Base-by-base conservation (phyloP, 2,329 filamentous ascomycete genomes). In the Magnaporthiopsis incrustans region DNA sequence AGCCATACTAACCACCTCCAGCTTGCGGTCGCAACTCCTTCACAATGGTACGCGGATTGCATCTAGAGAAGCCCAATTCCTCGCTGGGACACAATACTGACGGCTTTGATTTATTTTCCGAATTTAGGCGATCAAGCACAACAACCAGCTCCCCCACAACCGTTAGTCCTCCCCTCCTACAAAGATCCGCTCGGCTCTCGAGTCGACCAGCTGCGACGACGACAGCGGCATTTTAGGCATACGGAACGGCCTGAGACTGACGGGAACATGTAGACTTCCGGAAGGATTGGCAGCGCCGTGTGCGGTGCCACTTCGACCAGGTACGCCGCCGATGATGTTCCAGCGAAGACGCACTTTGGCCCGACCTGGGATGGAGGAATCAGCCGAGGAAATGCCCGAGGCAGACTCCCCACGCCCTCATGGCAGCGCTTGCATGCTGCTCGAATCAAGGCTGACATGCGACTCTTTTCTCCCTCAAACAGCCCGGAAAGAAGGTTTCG, bases 231-330 rank as follows among this genome's bases (percentile, higher is more conserved):
- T 2, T n/a, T 12, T 22, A 22, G 12, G 53, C 25, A 30, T 15
- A n/a, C 26, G 25, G 25, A 22, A 35, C 22, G 32, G 26, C 53
- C 22, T 26, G 25, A 73, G 73, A 78, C 81, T 81, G 74, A 80
- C 67, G 66, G 69, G 67, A 62, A 64, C 64, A 71, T 70, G 69
- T 77, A 95, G 91, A 97, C 81, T 97, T 97, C 91, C 93, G 92
- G 85, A 97, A 97, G 92, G 93, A 99, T 87, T 99, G 95, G 95
- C 93, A 98, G 84, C 91, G 92, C 85, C 91, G 93, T 84, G 95
- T 99, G 79, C 91, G 92, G 84, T 91, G 91, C 82, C 95, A 99
- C 88, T 99, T 99, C 85, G 92, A 99, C 87, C 95, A 98, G 92
- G 94, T 96, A 94, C 83, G 70, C 68, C 66, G 4, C 14, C 66